Conservation (phyloP, 2,329 filamentous ascomycete genomes). For the Aspergillus sergii region DNA sequence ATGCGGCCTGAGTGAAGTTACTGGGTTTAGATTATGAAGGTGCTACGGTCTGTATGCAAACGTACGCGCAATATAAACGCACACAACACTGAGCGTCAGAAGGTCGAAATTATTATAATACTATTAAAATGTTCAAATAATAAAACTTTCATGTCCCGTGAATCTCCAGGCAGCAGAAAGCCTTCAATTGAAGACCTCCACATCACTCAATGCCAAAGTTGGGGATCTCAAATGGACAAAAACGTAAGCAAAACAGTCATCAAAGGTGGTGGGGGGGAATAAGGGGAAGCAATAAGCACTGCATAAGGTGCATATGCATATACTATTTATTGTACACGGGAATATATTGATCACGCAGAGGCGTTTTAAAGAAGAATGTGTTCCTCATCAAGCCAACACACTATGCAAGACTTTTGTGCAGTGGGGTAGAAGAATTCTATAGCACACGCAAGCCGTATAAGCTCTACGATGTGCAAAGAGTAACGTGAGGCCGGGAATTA, state of each 20-base stretch:
- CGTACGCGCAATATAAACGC: background rate
- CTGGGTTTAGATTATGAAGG: background rate
- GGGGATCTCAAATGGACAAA: slow-evolving; percentile 7
- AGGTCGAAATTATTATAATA: slow-evolving; percentile 17
- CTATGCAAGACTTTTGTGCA: slow-evolving; percentile 17
- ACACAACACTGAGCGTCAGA: background rate
- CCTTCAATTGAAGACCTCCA: background rate
- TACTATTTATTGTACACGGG: slow-evolving; percentile 12
- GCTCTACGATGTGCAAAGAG: slow-evolving; percentile 11
- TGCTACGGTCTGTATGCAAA: slow-evolving; percentile 10
- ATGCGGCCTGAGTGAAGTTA: slow-evolving; percentile 30
- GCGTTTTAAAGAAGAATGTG: slow-evolving; percentile 5
- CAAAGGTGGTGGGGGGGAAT: slow-evolving; percentile 6
- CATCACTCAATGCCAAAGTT: background rate
- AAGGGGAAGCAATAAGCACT: slow-evolving; percentile 1
- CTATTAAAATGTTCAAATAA: slow-evolving; percentile 8
- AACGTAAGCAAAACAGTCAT: slow-evolving; percentile 9
- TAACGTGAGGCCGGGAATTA: slow-evolving; percentile 1
- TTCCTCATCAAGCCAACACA: slow-evolving; percentile 7
- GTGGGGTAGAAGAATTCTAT: slow-evolving; percentile 6
- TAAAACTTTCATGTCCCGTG: background rate
- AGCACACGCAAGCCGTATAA: slow-evolving; percentile 12
- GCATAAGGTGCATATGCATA: slow-evolving; percentile 13
- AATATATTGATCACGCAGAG: slow-evolving; percentile 10
- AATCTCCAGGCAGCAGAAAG: slow-evolving; percentile 1